Evolutionary conservation across 495 filamentous ascomycete species (phyloP).

Genomic region (Aspergillus taichungensis): DNA sequence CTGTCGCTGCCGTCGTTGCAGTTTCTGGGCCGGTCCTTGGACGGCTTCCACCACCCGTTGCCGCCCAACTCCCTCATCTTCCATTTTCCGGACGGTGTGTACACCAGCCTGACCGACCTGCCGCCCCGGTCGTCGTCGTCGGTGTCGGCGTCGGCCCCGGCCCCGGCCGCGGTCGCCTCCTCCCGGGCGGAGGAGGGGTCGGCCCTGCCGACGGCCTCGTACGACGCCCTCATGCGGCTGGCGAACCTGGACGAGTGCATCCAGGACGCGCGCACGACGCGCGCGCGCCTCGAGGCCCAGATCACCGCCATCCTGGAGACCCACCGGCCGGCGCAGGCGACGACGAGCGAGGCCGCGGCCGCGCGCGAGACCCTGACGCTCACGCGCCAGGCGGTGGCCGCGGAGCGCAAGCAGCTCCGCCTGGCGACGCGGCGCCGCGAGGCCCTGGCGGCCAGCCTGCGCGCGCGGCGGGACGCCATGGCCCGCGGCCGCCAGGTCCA

Average conservation of each 20-base stretch:
- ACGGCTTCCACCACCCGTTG: conserved; percentile 66
- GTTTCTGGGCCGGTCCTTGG: conserved; percentile 70
- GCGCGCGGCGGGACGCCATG: conserved; percentile 58
- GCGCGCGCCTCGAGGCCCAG: conserved; percentile 63
- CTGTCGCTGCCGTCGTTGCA: conserved; percentile 63
- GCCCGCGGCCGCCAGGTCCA: conserved; percentile 50
- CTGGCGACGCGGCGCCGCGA: conserved; percentile 46
- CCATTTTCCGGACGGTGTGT: conserved; percentile 81
- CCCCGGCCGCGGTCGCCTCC: conserved; percentile 12
- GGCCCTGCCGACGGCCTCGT: conserved; percentile 62
- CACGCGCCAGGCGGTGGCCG: conserved; percentile 49
- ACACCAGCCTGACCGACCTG: conserved; percentile 60
- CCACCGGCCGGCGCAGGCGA: conserved; percentile 34
- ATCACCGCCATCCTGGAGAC: conserved; percentile 64
- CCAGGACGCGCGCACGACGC: conserved; percentile 77
- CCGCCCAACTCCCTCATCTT: conserved; percentile 81
- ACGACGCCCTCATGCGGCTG: conserved; percentile 83
- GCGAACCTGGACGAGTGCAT: conserved; percentile 87
- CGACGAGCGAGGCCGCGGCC: conserved; percentile 45
- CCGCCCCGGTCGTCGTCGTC: too few relatives aligned
- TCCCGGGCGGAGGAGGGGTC: conserved; percentile 20
- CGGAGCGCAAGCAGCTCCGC: conserved; percentile 58
- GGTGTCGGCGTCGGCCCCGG: conserved; percentile 21
- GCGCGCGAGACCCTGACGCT: conserved; percentile 55
- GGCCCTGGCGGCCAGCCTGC: conserved; percentile 58